Evolutionary conservation across 306 rosid species (phyloP), one percentile per base, ranked within the genome.

Genomic region (Canavalia ensiformis): DNA sequence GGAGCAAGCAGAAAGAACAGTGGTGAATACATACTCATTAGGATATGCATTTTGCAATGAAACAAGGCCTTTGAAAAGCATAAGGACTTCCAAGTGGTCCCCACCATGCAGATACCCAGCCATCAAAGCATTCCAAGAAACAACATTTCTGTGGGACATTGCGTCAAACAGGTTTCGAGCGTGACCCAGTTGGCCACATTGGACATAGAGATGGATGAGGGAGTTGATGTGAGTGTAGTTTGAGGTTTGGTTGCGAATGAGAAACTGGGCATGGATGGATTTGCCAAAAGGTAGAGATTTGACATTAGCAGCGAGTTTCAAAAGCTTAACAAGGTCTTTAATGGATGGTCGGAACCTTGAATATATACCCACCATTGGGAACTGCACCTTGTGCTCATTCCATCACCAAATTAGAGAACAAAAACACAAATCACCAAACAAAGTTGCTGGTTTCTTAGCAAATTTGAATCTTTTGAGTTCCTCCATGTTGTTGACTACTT

Each of bases 121-220:
- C 97, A 90, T 92, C 42, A 90, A 70, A 41, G 83, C 80, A 56
- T 83, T 82, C 92, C 89, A 88, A 76, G 94, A 92, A 42, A 90
- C 89, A 11, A 88, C 84, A 29, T 88, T 88, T 81, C 89, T 88
- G 0, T 55, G 12, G 0, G 79, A 87, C 97, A 90, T 87, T 66
- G 11, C 13, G 37, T 90, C 92, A 30, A 91, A 90, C 86, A 90
- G 62, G 1, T 47, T 82, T 11, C 88, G 90, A 12, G 97, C 90
- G 39, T 63, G 6, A 7, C 68, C 54, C 46, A 87, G 12, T 58
- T 76, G 79, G 31, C 65, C 82, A 59, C 92, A 89, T 84, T 89
- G 85, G 1, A 58, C 86, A 12, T 88, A 89, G 3, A 87, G 30
- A 39, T 82, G 81, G 82, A 91, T 83, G 46, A 91, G 83, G 4